A percentile compares a stretch with the other conserved stretches of the same genome.
Conservation (phyloP, 1,284 basidiomycete species). For the Heterobasidion parviporum region DNA sequence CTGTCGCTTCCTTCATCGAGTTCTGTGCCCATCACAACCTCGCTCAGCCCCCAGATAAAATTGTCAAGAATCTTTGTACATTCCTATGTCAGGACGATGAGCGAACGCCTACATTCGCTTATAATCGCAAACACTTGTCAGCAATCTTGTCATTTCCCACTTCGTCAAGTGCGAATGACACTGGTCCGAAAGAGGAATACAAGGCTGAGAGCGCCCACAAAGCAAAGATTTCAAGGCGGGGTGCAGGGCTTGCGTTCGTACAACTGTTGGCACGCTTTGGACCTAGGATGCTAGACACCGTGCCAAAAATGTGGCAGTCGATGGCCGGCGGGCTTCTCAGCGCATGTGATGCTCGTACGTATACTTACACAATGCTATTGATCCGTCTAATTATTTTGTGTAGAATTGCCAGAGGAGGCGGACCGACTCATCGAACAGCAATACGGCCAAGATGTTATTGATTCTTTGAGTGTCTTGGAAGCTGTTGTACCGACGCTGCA, state of each 20-base stretch:
- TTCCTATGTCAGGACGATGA: conserved; percentile 92
- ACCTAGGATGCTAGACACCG: conserved; percentile 57
- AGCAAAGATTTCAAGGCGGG: conserved; percentile 63
- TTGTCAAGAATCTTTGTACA: conserved; percentile 95
- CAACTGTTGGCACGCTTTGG: conserved; percentile 79
- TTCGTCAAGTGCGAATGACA: conserved; percentile 33
- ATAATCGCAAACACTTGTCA: conserved; percentile 46
- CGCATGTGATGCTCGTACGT: conserved; percentile 59
- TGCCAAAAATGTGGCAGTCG: conserved; percentile 93
- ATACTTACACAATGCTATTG: neutral
- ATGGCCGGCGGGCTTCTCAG: conserved; percentile 75
- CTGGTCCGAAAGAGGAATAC: conserved; percentile 34
- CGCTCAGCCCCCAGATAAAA: conserved; percentile 76
- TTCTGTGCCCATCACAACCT: conserved; percentile 71
- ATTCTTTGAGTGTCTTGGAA: conserved; percentile 86
- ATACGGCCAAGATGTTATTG: conserved; percentile 87
- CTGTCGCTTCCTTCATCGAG: conserved; percentile 84
- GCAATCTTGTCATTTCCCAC: conserved; percentile 77
- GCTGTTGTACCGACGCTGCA: conserved; percentile 77
- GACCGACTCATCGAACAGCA: conserved; percentile 62
- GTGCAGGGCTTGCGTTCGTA: conserved; percentile 80
- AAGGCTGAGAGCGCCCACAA: conserved; percentile 46
- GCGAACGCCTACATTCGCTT: conserved; percentile 84
- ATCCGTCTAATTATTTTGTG: conserved; percentile 5
- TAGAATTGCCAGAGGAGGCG: conserved; percentile 46